Evolutionary conservation across 495 filamentous ascomycete genomes (phyloP).

Genomic region (Penicillium alfredii): DNA sequence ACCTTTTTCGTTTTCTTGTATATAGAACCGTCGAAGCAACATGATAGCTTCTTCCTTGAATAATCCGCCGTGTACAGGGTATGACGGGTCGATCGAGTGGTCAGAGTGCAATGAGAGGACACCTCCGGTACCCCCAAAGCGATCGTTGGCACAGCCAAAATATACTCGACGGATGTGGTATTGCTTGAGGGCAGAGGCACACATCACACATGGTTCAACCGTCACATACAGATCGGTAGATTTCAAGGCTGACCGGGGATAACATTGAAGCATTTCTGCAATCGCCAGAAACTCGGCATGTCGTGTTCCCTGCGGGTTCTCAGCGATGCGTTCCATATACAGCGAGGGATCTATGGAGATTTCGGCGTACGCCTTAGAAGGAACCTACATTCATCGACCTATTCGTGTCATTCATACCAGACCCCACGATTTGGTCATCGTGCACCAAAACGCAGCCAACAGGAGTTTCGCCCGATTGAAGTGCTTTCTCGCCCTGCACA

Average conservation of each 20-base stretch:
- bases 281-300: constrained; percentile 93
- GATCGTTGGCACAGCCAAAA: constrained; percentile 91
- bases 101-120: constrained; percentile 81
- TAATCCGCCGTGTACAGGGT: constrained; percentile 73
- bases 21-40: constrained; percentile 85
- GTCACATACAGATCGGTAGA: constrained; percentile 88
- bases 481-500: constrained; percentile 66
- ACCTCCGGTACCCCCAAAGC: constrained; percentile 92
- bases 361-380: background rate
- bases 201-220: constrained; percentile 98
- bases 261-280: constrained; percentile 48
- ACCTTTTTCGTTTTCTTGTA: constrained; percentile 93
- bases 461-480: constrained; percentile 81
- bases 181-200: constrained; percentile 85
- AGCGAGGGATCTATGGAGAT: background rate
- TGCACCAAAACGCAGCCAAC: constrained; percentile 93
- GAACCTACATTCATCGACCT: constrained; percentile 61
- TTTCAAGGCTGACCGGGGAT: constrained; percentile 55
- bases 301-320: constrained; percentile 64
- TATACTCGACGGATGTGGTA: constrained; percentile 76
- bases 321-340: background rate
- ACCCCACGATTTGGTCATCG: constrained; percentile 64
- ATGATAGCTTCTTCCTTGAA: constrained; percentile 86
- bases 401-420: constrained; percentile 95
- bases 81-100: constrained; percentile 59